Conservation (phyloP, 345 rosid genomes). For the Microthlaspi erraticum region DNA sequence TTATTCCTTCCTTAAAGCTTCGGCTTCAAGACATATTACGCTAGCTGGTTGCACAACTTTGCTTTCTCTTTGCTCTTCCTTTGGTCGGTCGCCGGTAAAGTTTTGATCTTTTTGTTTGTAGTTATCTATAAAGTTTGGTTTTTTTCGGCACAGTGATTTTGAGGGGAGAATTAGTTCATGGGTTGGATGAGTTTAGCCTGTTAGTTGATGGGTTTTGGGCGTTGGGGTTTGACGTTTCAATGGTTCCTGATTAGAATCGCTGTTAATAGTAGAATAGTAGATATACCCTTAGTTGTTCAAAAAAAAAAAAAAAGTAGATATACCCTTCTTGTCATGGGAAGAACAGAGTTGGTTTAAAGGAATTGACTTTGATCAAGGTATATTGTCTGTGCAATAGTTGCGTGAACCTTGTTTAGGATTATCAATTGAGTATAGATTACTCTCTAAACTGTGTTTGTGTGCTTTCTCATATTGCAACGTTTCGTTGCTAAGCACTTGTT, state of each 20-base stretch:
- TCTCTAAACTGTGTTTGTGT: constrained; percentile 13
- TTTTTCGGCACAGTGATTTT: constrained; percentile 19
- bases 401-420: constrained; percentile 4
- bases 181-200: constrained; percentile 15
- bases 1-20: constrained; percentile 8
- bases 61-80: constrained; percentile 28
- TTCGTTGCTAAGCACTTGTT: constrained; percentile 6
- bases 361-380: constrained; percentile 26
- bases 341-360: constrained; percentile 19
- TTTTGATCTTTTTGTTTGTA: constrained; percentile 32
- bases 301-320: constrained; percentile 28
- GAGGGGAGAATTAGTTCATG: constrained; percentile 18
- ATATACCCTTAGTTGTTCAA: constrained; percentile 10
- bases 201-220: constrained; percentile 27
- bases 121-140: constrained; percentile 19
- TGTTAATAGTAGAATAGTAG: constrained; percentile 12
- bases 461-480: constrained; percentile 17
- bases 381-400: constrained; percentile 8
- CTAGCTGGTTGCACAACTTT: constrained; percentile 19
- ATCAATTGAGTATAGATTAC: constrained; percentile 20
- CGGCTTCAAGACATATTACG: constrained; percentile 4
- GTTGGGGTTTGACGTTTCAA: constrained; percentile 4
- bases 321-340: background rate
- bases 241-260: constrained; percentile 2
- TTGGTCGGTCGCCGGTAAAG: constrained; percentile 44